Evolutionary conservation across 2,329 filamentous ascomycete genomes (phyloP), one percentile per base, ranked within the genome.

Genomic region (Aspergillus flavus): DNA sequence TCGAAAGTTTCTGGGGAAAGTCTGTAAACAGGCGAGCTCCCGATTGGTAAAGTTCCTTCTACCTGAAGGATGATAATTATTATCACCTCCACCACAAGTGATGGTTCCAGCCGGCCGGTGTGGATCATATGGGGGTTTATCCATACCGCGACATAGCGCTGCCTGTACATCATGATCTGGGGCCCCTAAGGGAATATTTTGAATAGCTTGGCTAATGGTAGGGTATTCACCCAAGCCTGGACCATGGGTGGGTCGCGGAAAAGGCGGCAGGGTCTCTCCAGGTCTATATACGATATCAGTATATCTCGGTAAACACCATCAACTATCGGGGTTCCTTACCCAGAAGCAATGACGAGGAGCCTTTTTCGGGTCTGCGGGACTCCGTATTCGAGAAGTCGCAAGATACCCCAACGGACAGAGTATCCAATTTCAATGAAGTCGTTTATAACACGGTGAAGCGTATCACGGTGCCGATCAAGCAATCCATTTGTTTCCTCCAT

Each of bases 401-500:
- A 73, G 0, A 91, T 74, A 23, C 83, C 85, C 90, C 91, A 95
- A 2, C 88, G 81, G 0, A 94, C 80, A 0, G 88, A 92, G 72
- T 91, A 96, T 1, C 87, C 87, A 30, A 83, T 76, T 3, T 84
- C 77, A 0, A 90, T 87, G 59, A 94, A 88, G 36, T 88, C 86
- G 30, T 84, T 79, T 3, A 95, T 79, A 0, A 94, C 75, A 0
- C 82, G 77, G 45, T 84, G 80, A 54, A 93, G 89, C 58, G 85
- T 88, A 0, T 79, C 76, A 12, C 78, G 74, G 60, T 89, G 87
- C 0, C 81, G 76, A 0, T 84, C 76, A 26, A 36, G 34, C 1
- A 96, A 83, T 0, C 91, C 92, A 58, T 87, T 88, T 0, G 92
- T 94, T 71, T 96, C 90, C 69, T 96, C 93, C 0, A 96, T 79